Percentiles rank a stretch among this genome's conserved stretches.
These are phyloP conservation scores for Microdochium trichocladiopsis DNA, from an alignment of 2,329 filamentous ascomycete species.

Conservation along the genomic window DNA sequence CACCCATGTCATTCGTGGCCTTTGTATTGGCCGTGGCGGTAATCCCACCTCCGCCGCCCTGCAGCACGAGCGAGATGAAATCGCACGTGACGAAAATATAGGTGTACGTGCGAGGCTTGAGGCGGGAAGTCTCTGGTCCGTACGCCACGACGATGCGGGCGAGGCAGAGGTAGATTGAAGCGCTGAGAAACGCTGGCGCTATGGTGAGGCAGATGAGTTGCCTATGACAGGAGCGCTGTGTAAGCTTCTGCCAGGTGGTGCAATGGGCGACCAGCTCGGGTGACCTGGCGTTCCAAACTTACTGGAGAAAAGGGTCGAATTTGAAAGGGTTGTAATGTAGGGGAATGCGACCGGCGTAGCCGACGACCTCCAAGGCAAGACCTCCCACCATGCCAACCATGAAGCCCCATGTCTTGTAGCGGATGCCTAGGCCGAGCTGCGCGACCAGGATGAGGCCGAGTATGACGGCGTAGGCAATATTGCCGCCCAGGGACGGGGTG, in stretches of 20 bases:
- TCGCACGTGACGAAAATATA: slow-evolving; percentile 29
- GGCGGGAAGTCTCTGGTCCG: slow-evolving; percentile 5
- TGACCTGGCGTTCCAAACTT: slow-evolving; percentile 17
- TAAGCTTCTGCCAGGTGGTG: too few species aligned
- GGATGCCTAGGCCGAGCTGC: slow-evolving; percentile 7
- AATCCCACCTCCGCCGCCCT: slow-evolving; percentile 35
- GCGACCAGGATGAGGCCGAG: slow-evolving; percentile 7
- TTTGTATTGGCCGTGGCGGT: slow-evolving; percentile 14
- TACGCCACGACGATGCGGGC: slow-evolving; percentile 37
- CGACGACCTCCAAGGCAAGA: slow-evolving; percentile 36
- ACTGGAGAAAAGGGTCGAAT: slow-evolving; percentile 29
- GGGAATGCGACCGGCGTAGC: slow-evolving; percentile 37
- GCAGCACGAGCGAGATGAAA: slow-evolving; percentile 33
- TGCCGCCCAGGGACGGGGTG: slow-evolving; percentile 18
- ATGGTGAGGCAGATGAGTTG: slow-evolving; percentile 50
- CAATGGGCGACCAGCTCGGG: too few species aligned
- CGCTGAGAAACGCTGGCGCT: slow-evolving; percentile 47
- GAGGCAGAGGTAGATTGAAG: slow-evolving; percentile 47
- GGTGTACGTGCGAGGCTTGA: slow-evolving; percentile 11
- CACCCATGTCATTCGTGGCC: slow-evolving; percentile 18
- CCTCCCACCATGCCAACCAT: slow-evolving; percentile 28
- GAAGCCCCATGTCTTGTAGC: slow-evolving; percentile 8
- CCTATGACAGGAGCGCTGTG: not conserved
- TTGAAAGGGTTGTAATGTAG: slow-evolving; percentile 30
- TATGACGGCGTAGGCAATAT: slow-evolving; percentile 9